Evolutionary conservation across 1,284 basidiomycete species (phyloP).

Genomic region (Mycocalia duriaeana): DNA sequence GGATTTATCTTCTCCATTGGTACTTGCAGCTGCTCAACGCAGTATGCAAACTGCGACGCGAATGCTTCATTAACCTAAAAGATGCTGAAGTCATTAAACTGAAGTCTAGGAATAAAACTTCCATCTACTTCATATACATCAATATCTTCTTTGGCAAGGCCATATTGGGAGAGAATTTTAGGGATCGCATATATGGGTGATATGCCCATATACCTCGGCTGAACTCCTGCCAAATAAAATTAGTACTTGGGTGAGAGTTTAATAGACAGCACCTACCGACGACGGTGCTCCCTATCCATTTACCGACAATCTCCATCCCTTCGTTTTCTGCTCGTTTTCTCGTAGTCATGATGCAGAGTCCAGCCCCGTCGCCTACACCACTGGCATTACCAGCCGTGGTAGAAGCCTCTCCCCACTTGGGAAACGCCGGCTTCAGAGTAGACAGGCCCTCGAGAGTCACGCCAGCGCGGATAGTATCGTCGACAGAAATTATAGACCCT

Average conservation of each 20-base stretch:
- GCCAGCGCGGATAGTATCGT: constrained; percentile 91
- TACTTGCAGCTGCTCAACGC: constrained; percentile 71
- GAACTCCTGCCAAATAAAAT: no score
- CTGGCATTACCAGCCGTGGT: constrained; percentile 94
- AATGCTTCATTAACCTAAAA: constrained; percentile 96
- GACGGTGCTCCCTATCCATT: constrained; percentile 76
- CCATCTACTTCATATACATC: constrained; percentile 97
- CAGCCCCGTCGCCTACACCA: constrained; percentile 96
- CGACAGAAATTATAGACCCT: constrained; percentile 70
- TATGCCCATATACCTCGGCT: constrained; percentile 86
- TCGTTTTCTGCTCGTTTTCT: constrained; percentile 86
- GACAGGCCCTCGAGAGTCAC: constrained; percentile 82
- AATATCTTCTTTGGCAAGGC: constrained; percentile 71
- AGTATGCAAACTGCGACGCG: constrained; percentile 83
- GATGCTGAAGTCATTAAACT: no score
- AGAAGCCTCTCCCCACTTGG: constrained; percentile 78
- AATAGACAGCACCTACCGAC: no score
- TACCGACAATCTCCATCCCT: constrained; percentile 88
- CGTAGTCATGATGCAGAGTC: constrained; percentile 86
- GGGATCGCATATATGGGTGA: constrained; percentile 92
- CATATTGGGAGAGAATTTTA: constrained; percentile 60
- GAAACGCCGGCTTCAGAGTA: constrained; percentile 94
- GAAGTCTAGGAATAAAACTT: no score
- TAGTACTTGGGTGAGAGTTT: no score
- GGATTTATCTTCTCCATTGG: constrained; percentile 81